phyloP scores from a whole-genome alignment of 441 rosid genomes.

The Hypseocharis bilobata region DNA sequence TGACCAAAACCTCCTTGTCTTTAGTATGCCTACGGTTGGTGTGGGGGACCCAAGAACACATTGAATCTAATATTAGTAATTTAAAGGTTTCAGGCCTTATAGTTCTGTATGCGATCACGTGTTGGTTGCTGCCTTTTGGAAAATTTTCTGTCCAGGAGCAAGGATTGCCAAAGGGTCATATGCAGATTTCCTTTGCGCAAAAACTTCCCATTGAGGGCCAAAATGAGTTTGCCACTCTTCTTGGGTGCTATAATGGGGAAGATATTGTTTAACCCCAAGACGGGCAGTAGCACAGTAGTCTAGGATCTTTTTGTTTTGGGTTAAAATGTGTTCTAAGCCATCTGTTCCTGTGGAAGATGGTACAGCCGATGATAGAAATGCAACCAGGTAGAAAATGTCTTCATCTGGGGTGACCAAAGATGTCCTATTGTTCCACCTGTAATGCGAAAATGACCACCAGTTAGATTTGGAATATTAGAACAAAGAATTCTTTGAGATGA shows the following conservation, averaged over 20 bases:
- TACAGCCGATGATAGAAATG: constrained; percentile 75
- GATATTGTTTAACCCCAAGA: constrained; percentile 74
- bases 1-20: background rate
- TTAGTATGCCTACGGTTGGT: background rate
- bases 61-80: background rate
- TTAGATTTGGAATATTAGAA: background rate
- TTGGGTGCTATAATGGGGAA: constrained; percentile 70
- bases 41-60: constrained; percentile 3
- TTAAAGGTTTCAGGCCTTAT: background rate
- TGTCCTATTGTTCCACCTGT: constrained; percentile 90
- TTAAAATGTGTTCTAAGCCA: constrained; percentile 55
- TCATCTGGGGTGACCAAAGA: constrained; percentile 77
- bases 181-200: constrained; percentile 57
- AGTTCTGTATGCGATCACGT: background rate
- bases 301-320: constrained; percentile 57
- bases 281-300: constrained; percentile 46
- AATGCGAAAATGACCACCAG: background rate
- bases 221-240: constrained; percentile 77
- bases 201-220: constrained; percentile 63
- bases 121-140: constrained; percentile 37
- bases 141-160: constrained; percentile 86
- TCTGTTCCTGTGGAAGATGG: constrained; percentile 64
- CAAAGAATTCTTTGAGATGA: background rate
- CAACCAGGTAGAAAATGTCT: constrained; percentile 84
- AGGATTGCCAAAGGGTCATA: constrained; percentile 82